Evolutionary conservation across 2,329 filamentous ascomycete species (phyloP).

Genomic region (Trichocomaceae sp.): DNA sequence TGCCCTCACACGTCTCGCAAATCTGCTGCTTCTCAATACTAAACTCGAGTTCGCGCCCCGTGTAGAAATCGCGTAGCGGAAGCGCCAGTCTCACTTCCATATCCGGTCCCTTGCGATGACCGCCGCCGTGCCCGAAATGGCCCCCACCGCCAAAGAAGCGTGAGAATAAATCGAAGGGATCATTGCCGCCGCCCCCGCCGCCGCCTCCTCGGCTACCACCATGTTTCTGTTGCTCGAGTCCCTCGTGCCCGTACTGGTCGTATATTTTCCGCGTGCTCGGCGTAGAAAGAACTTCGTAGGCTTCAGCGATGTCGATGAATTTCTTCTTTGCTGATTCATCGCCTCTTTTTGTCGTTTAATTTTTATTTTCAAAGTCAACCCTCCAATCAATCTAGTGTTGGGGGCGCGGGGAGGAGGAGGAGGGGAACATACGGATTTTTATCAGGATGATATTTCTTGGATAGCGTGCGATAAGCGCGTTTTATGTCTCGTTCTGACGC

Average conservation of each 20-base stretch:
- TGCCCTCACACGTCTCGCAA: slow-evolving; percentile 84
- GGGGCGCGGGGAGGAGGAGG: neutral
- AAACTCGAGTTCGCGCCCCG: slow-evolving; percentile 78
- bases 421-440: slow-evolving; percentile 81
- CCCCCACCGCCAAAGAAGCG: slow-evolving; percentile 92
- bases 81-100: slow-evolving; percentile 79
- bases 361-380: neutral
- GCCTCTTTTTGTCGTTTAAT: slow-evolving; percentile 49
- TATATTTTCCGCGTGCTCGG: slow-evolving; percentile 73
- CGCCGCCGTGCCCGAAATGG: slow-evolving; percentile 66
- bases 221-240: slow-evolving; percentile 72
- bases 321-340: slow-evolving; percentile 76
- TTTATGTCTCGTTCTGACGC: slow-evolving; percentile 87
- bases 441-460: slow-evolving; percentile 94
- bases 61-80: slow-evolving; percentile 86
- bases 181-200: slow-evolving; percentile 50
- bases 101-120: slow-evolving; percentile 75
- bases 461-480: slow-evolving; percentile 81
- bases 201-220: slow-evolving; percentile 53
- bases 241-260: slow-evolving; percentile 89
- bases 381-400: neutral
- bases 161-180: slow-evolving; percentile 94
- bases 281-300: slow-evolving; percentile 85
- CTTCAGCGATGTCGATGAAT: slow-evolving; percentile 89
- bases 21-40: slow-evolving; percentile 90